phyloP scores from a whole-genome alignment of 495 filamentous ascomycete species.

The Stereocaulon alpinum region DNA sequence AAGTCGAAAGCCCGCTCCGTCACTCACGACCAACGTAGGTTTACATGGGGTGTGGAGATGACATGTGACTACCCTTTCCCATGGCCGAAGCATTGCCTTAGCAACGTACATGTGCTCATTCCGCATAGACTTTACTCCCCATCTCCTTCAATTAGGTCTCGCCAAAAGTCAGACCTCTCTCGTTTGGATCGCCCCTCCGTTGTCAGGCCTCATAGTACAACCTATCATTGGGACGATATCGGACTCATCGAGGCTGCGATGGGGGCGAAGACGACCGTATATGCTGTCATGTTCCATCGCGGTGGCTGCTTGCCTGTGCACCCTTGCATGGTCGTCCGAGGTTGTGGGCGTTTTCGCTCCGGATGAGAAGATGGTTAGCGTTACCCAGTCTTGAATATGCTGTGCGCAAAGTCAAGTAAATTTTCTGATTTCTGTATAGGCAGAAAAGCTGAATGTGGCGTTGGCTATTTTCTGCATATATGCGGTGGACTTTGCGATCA shows the following conservation, averaged over 20 bases:
- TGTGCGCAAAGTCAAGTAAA: neutral
- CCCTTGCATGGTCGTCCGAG: slow-evolving; percentile 78
- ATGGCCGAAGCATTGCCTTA: neutral
- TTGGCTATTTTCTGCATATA: slow-evolving; percentile 82
- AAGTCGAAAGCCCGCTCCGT: neutral
- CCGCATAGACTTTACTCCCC: slow-evolving; percentile 74
- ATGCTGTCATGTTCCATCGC: slow-evolving; percentile 70
- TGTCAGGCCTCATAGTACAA: slow-evolving; percentile 84
- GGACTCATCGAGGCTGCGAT: slow-evolving; percentile 71
- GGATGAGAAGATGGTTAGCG: slow-evolving; percentile 45
- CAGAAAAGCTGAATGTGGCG: slow-evolving; percentile 45
- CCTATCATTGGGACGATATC: slow-evolving; percentile 85
- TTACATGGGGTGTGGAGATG: slow-evolving; percentile 91
- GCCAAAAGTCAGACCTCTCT: slow-evolving; percentile 85
- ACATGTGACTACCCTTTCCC: slow-evolving; percentile 45
- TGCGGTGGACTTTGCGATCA: slow-evolving; percentile 87
- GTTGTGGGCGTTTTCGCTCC: slow-evolving; percentile 57
- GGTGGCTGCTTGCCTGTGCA: slow-evolving; percentile 60
- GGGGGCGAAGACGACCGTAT: slow-evolving; percentile 67
- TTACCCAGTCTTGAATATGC: neutral
- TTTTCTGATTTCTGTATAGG: slow-evolving; percentile 9
- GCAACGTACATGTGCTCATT: slow-evolving; percentile 7
- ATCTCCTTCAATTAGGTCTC: slow-evolving; percentile 84
- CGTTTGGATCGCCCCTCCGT: slow-evolving; percentile 88
- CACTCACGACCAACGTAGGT: slow-evolving; percentile 34